Conservation (phyloP, 495 filamentous ascomycete genomes). For the Collariella sp. region DNA sequence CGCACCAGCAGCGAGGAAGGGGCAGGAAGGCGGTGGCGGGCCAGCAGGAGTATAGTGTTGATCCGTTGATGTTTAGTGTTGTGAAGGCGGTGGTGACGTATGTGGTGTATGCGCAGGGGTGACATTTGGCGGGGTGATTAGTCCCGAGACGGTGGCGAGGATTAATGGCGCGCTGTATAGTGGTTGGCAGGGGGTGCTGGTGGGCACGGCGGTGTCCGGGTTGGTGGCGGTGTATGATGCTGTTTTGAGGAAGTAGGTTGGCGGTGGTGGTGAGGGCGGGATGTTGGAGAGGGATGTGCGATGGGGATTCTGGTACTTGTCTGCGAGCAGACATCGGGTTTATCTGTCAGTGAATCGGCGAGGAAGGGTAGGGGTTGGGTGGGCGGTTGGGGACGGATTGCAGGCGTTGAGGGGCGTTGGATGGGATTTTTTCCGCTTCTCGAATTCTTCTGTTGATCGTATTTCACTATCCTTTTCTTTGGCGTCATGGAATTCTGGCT, state of each 20-base stretch:
- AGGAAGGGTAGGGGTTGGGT: not conserved
- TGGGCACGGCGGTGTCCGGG: conserved; percentile 60
- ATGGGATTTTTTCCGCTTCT: not conserved
- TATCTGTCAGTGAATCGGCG: too few species aligned
- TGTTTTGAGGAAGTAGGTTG: conserved; percentile 58
- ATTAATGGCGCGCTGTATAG: conserved; percentile 63
- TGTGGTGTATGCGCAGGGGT: conserved; percentile 65
- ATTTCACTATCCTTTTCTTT: not conserved
- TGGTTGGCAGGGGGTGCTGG: conserved; percentile 59
- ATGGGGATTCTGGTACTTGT: not conserved
- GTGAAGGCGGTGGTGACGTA: conserved; percentile 73
- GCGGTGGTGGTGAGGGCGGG: not conserved
- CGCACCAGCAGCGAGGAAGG: conserved; percentile 19
- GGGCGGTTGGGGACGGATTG: not conserved
- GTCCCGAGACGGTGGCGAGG: conserved; percentile 46
- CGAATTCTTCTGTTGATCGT: not conserved
- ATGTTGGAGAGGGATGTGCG: not conserved
- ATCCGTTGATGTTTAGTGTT: conserved; percentile 84
- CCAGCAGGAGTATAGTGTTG: conserved; percentile 48
- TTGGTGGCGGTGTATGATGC: conserved; percentile 75
- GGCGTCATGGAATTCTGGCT: conserved; percentile 10
- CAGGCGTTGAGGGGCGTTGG: conserved; percentile 3
- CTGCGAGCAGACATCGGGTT: too few species aligned
- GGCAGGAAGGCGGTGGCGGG: conserved; percentile 1
- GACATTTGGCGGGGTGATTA: conserved; percentile 55